Evolutionary conservation across 352 stramenopile species (phyloP).

Genomic region (Plasmopara viticola): DNA sequence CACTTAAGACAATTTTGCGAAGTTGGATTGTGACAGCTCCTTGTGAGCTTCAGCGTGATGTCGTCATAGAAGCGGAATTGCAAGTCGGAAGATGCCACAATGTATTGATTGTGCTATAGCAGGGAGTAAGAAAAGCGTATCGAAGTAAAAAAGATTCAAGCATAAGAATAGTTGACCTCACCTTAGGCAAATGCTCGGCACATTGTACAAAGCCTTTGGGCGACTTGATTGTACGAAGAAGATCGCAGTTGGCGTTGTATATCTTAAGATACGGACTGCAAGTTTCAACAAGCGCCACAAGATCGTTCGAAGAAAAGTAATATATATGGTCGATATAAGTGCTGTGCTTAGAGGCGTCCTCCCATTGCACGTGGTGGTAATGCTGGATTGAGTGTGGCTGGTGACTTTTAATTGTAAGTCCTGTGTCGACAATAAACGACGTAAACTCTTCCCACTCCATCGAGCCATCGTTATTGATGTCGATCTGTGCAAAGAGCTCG

Average conservation of each 20-base stretch:
- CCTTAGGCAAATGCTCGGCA: conserved; percentile 65
- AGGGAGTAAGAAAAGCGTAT: neutral
- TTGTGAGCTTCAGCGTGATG: conserved; percentile 51
- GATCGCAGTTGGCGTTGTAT: conserved; percentile 76
- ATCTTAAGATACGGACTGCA: conserved; percentile 72
- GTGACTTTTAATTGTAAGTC: conserved; percentile 72
- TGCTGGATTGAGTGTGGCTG: conserved; percentile 84
- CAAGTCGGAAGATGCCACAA: conserved; percentile 70
- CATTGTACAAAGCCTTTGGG: conserved; percentile 73
- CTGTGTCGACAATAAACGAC: conserved; percentile 87
- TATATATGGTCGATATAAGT: conserved; percentile 82
- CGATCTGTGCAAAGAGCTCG: conserved; percentile 88
- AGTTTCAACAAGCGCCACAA: conserved; percentile 69
- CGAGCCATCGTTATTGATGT: conserved; percentile 88
- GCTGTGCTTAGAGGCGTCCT: conserved; percentile 84
- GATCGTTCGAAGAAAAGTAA: conserved; percentile 69
- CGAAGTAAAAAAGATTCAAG: neutral
- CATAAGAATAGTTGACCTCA: conserved; percentile 3
- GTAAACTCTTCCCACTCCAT: conserved; percentile 92
- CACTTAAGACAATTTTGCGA: conserved; percentile 80
- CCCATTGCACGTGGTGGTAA: conserved; percentile 71
- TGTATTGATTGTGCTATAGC: conserved; percentile 61
- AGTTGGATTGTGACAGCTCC: conserved; percentile 75
- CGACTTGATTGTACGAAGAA: conserved; percentile 50
- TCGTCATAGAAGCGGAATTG: conserved; percentile 85